These are phyloP conservation scores for Ocimum tenuiflorum DNA, from an alignment of 257 asterid genomes.

Conservation along the genomic window DNA sequence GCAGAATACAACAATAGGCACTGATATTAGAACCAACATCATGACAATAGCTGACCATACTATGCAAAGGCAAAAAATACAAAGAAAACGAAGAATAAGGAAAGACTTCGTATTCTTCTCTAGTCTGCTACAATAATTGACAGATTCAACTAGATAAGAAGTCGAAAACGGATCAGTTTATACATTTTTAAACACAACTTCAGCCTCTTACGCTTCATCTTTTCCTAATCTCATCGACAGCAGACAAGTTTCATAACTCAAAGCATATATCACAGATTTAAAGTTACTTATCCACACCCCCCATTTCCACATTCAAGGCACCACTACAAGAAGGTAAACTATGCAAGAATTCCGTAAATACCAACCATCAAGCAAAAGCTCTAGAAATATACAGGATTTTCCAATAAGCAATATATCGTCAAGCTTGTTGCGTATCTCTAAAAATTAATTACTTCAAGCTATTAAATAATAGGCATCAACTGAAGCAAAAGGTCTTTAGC, in stretches of 20 bases:
- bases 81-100: not conserved
- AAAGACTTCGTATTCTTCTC: not conserved
- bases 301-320: not conserved
- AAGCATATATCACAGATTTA: not conserved
- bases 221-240: not conserved
- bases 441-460: not conserved
- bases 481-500: slow-evolving; percentile 9
- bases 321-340: not conserved
- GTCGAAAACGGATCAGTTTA: not conserved
- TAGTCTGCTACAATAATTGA: not conserved
- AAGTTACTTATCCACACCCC: too few species aligned
- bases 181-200: not conserved
- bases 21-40: not conserved
- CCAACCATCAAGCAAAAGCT: not conserved
- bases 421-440: not conserved
- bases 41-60: not conserved
- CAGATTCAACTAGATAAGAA: not conserved
- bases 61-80: not conserved
- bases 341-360: not conserved
- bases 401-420: not conserved
- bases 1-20: not conserved
- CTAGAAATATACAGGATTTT: not conserved
- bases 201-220: not conserved
- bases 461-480: not conserved
- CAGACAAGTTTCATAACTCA: not conserved